These are phyloP conservation scores for Carex littledalei DNA, from an alignment of 176 grass and related monocot species.

Conservation along the genomic window DNA sequence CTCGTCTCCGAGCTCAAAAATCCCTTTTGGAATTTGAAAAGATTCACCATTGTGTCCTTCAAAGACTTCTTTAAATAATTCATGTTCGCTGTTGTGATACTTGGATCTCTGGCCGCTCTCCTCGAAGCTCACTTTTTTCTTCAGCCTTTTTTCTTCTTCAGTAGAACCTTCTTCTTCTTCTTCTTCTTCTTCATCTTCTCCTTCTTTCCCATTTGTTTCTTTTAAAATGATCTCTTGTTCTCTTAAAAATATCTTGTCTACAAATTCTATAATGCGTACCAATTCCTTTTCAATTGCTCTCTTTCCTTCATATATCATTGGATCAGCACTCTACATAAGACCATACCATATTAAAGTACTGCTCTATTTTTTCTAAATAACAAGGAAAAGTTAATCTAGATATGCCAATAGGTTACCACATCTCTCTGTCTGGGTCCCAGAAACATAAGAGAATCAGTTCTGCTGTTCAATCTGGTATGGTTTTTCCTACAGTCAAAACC, in stretches of 20 bases:
- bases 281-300: slow-evolving; percentile 65
- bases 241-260: slow-evolving; percentile 71
- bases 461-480: neutral
- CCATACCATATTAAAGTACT: neutral
- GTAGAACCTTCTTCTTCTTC: neutral
- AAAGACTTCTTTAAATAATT: slow-evolving; percentile 26
- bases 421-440: neutral
- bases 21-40: slow-evolving; percentile 9
- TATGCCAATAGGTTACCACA: neutral
- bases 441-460: neutral
- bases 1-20: slow-evolving; percentile 24
- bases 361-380: neutral
- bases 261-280: slow-evolving; percentile 65
- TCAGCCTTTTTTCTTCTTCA: slow-evolving; percentile 12
- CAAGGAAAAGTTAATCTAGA: neutral
- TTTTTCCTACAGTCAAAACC: neutral
- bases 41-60: slow-evolving; percentile 17
- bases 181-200: neutral
- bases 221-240: slow-evolving; percentile 32
- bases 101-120: slow-evolving; percentile 20
- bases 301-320: slow-evolving; percentile 83
- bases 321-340: slow-evolving; percentile 48
- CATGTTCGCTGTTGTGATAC: neutral
- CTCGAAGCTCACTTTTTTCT: slow-evolving; percentile 43
- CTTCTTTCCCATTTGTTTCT: slow-evolving; percentile 10